A percentile compares a stretch with the other conserved stretches of the same genome.
phyloP scores from a whole-genome alignment of 352 stramenopile genomes.

The Phytophthora tubulina region DNA sequence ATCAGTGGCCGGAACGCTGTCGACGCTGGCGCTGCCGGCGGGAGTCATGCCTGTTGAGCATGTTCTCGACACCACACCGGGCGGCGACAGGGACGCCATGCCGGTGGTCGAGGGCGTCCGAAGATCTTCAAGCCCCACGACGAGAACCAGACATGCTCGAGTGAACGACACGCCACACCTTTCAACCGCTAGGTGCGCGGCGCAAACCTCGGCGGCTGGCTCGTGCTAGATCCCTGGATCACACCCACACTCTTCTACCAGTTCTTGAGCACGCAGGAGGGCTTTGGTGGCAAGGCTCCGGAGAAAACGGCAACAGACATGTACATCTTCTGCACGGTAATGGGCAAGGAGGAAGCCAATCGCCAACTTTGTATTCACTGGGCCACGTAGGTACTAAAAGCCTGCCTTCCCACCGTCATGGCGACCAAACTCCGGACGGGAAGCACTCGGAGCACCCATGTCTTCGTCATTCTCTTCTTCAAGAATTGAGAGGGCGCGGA shows the following conservation, averaged over 20 bases:
- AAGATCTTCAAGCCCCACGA: slow-evolving; percentile 67
- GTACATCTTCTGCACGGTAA: slow-evolving; percentile 91
- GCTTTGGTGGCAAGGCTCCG: slow-evolving; percentile 75
- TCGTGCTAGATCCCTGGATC: slow-evolving; percentile 97
- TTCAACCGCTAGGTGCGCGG: slow-evolving; percentile 91
- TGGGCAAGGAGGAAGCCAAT: slow-evolving; percentile 93
- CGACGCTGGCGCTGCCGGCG: slow-evolving; percentile 23
- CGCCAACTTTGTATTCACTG: slow-evolving; percentile 94
- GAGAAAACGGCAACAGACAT: slow-evolving; percentile 92
- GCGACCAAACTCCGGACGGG: no score
- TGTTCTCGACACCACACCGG: slow-evolving; percentile 13
- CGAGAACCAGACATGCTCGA: slow-evolving; percentile 70
- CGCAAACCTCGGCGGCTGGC: slow-evolving; percentile 94
- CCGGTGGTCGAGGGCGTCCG: slow-evolving; percentile 52
- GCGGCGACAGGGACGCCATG: slow-evolving; percentile 2
- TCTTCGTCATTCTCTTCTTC: no score
- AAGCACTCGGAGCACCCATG: no score
- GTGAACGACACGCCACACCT: slow-evolving; percentile 70
- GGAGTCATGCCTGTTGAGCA: slow-evolving; percentile 3
- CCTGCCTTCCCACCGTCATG: no score
- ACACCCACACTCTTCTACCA: slow-evolving; percentile 97
- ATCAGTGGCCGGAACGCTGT: slow-evolving; percentile 29
- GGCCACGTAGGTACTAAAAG: slow-evolving; percentile 87
- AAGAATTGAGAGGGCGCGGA: no score
- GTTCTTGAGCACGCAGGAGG: slow-evolving; percentile 89